Conservation (phyloP, 179 eudicot genomes). For the Carnegiea gigantea region DNA sequence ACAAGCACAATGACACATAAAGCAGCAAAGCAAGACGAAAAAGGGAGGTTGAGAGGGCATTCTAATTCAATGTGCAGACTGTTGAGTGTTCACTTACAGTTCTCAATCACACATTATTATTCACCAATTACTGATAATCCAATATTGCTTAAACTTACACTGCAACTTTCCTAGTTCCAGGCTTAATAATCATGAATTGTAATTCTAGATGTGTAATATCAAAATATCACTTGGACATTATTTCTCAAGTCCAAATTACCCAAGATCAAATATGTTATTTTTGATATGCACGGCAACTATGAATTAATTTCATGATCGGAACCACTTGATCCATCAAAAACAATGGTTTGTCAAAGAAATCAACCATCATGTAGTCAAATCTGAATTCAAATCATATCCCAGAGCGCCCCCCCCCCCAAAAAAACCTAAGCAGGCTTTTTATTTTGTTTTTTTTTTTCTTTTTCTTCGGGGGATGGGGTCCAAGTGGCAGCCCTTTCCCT, state of each 20-base stretch:
- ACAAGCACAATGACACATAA: not conserved
- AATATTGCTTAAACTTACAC: not conserved
- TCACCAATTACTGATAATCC: not conserved
- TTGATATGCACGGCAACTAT: too few species aligned
- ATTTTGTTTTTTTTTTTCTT: too few species aligned
- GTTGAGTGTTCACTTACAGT: not conserved
- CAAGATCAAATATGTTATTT: too few species aligned
- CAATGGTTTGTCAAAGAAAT: not conserved
- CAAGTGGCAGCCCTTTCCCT: too few species aligned
- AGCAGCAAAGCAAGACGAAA: not conserved
- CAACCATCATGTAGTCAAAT: too few species aligned
- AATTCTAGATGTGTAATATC: not conserved
- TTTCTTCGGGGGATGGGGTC: too few species aligned
- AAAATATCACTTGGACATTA: not conserved
- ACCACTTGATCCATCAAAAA: not conserved
- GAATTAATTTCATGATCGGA: not conserved
- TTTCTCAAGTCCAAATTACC: too few species aligned
- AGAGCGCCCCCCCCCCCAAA: too few species aligned
- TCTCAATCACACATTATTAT: not conserved
- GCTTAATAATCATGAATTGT: not conserved
- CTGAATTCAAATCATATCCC: too few species aligned
- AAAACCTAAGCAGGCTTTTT: too few species aligned
- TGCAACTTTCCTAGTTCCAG: not conserved
- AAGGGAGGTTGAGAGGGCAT: not conserved
- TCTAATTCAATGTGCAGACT: not conserved